Conservation (phyloP, 352 stramenopile species). For the Phytophthora megakarya region DNA sequence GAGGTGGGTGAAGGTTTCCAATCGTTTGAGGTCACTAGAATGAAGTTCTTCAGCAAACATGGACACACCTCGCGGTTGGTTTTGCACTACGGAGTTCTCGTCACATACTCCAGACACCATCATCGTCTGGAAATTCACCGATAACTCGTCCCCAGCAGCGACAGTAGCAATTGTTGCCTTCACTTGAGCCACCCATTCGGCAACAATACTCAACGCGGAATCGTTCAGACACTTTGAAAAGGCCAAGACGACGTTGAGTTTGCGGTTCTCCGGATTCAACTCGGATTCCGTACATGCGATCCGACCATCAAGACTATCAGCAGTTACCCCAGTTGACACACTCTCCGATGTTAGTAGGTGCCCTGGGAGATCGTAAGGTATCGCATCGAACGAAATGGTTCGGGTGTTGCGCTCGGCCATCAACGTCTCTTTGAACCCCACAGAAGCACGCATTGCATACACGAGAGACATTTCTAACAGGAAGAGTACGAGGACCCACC, state of each 20-base stretch:
- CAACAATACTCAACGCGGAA: not conserved
- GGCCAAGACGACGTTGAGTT: not conserved
- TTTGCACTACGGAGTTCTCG: not conserved
- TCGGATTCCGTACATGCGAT: not conserved
- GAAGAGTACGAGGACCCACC: not conserved
- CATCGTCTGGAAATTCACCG: not conserved
- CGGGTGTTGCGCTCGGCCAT: not conserved
- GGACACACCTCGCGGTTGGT: not conserved
- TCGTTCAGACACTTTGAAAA: not conserved
- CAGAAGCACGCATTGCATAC: not conserved
- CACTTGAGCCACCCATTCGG: not conserved
- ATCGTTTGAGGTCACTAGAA: slow-evolving; percentile 32
- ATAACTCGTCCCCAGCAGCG: not conserved
- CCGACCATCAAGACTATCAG: not conserved
- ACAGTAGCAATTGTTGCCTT: not conserved
- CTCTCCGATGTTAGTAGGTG: no score
- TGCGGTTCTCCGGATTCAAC: not conserved
- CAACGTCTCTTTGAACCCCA: not conserved
- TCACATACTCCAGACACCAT: not conserved
- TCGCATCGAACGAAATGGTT: not conserved
- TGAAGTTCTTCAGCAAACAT: slow-evolving; percentile 25
- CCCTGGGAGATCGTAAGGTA: not conserved
- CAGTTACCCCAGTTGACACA: no score
- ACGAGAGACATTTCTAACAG: not conserved
- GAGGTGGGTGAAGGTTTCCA: slow-evolving; percentile 43